Base-by-base conservation (phyloP, 2,329 filamentous ascomycete species). In the Penicillium sp. region DNA sequence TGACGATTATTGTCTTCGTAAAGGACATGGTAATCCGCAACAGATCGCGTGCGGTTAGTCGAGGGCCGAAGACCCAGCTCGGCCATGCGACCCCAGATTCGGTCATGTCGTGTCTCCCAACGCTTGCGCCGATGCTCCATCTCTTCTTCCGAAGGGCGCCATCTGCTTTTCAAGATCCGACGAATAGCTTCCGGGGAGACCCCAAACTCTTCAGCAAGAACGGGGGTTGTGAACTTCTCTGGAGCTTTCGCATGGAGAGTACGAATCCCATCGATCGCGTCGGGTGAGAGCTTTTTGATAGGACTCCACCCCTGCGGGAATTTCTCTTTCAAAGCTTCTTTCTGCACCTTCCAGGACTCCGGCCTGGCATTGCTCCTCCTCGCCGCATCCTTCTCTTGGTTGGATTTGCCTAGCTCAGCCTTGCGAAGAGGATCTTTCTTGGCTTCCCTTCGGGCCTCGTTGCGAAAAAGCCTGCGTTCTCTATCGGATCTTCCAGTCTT, bases 251-350 rank as follows among this genome's bases (percentile, higher is more conserved):
- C 75, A 68, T 96, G 83, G 29, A 99, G 76, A 16, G 88, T 85
- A 35, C 90, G 84, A 59, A 99, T 95, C 35, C 90, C 91, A n/a
- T 88, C 85, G 28, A 96, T 76, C 1, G 91, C 89, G 69, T 97
- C 92, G 0, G 93, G 93, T 0, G 93, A 97, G 9, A 99, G 79
- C 50, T 85, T 85, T 70, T 95, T 96, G 41, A 81, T 80, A 27
- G 93, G 92, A 25, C 79, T 78, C 91, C 92, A 99, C 9, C 85
- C 74, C 33, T 72, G 83, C 7, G 85, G 80, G 57, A 96, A 93
- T 64, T 97, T 99, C 53, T 81, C 71, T 60, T 84, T 80, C 30
- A 95, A 71, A 0, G 83, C 86, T 1, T 74, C 74, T 67, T 95
- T 96, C 58, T 96, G 87, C 12, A 81, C 68, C 65, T 81, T 78